Evolutionary conservation across 2,329 filamentous ascomycete genomes (phyloP).

Genomic region (Chaetomiaceae sp.): DNA sequence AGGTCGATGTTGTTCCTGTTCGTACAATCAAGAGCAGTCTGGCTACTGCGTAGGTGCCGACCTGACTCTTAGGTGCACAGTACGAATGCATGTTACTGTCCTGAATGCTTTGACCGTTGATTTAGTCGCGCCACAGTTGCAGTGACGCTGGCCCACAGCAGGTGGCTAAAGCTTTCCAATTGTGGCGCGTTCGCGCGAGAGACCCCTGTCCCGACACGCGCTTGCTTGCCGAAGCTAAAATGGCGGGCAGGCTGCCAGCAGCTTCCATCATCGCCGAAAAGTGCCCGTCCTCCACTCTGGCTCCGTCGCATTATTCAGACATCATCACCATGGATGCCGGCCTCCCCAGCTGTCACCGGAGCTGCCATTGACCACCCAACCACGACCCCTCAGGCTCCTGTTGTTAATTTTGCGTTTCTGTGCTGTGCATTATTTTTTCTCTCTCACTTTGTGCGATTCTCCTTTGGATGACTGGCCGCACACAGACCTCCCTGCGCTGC

Average conservation of each 20-base stretch:
- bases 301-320: slow-evolving; percentile 23
- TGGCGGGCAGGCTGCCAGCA: slow-evolving; percentile 15
- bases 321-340: slow-evolving; percentile 18
- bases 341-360: slow-evolving; percentile 15
- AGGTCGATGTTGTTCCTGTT: too few species aligned
- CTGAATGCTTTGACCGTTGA: too few species aligned
- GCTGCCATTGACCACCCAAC: slow-evolving; percentile 13
- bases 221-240: slow-evolving; percentile 8
- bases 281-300: not conserved
- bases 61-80: too few species aligned
- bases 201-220: not conserved
- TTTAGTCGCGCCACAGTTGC: not conserved
- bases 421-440: slow-evolving; percentile 13
- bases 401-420: slow-evolving; percentile 4
- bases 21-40: too few species aligned
- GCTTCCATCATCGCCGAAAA: slow-evolving; percentile 17
- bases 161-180: slow-evolving; percentile 10
- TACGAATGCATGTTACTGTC: too few species aligned
- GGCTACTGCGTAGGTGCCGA: too few species aligned
- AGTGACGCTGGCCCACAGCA: not conserved
- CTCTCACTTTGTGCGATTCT: slow-evolving; percentile 1
- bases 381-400: not conserved
- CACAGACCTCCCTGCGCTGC: not conserved
- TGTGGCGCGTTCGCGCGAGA: not conserved
- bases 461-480: too few species aligned